These are phyloP conservation scores for Mycosphaerella arachidis DNA, from an alignment of 2,329 filamentous ascomycete species.

Conservation along the genomic window DNA sequence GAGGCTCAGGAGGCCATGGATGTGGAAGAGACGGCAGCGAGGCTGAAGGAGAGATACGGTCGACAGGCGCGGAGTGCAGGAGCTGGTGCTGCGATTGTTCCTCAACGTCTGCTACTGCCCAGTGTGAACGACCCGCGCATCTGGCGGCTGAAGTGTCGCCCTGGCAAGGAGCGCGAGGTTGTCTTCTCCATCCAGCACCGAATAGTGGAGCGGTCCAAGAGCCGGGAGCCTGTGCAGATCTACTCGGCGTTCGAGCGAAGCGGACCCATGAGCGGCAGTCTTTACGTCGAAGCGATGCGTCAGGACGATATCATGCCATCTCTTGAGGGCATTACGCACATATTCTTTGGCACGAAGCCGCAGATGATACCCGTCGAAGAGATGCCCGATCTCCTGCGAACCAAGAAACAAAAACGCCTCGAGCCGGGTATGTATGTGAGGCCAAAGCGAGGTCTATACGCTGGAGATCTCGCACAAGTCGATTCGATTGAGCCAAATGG, in stretches of 20 bases:
- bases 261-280: constrained; percentile 74
- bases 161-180: constrained; percentile 91
- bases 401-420: constrained; percentile 78
- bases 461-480: constrained; percentile 85
- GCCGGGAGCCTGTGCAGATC: constrained; percentile 76
- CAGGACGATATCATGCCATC: constrained; percentile 81
- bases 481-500: constrained; percentile 91
- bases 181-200: constrained; percentile 84
- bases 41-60: constrained; percentile 82
- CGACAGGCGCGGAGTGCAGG: constrained; percentile 62
- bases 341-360: constrained; percentile 83
- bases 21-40: constrained; percentile 86
- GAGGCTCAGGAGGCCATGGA: constrained; percentile 85
- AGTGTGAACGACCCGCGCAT: constrained; percentile 95
- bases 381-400: constrained; percentile 91
- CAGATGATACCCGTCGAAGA: constrained; percentile 91
- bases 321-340: constrained; percentile 78
- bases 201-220: constrained; percentile 71
- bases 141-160: constrained; percentile 88
- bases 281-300: constrained; percentile 88
- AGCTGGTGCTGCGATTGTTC: constrained; percentile 70
- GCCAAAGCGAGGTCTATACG: constrained; percentile 68
- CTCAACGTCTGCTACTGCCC: constrained; percentile 80
- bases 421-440: constrained; percentile 90
- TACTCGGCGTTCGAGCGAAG: constrained; percentile 88